These are phyloP conservation scores for Ganoderma lingzhi DNA, from an alignment of 1,284 basidiomycete genomes.

Conservation along the genomic window DNA sequence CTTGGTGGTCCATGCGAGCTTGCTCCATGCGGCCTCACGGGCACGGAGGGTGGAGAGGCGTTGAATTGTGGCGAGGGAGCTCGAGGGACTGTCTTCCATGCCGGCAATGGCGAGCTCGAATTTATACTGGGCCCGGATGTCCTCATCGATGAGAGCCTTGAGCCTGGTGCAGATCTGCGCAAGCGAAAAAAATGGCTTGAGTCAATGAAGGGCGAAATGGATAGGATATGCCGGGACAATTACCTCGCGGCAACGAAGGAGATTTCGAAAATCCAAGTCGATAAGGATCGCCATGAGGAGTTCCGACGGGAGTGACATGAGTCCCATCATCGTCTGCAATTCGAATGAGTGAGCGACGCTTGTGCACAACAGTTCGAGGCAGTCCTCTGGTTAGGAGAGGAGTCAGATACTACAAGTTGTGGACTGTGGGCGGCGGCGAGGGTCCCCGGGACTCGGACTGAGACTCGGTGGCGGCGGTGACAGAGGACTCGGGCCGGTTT, in stretches of 20 bases:
- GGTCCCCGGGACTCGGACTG: no score
- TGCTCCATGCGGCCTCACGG: conserved; percentile 57
- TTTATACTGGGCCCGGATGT: conserved; percentile 54
- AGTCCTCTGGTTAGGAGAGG: no score
- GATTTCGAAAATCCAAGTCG: conserved; percentile 41
- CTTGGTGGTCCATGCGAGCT: conserved; percentile 50
- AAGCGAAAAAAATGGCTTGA: not conserved
- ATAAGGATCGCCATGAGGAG: conserved; percentile 39
- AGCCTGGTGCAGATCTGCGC: conserved; percentile 56
- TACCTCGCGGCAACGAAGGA: conserved; percentile 52
- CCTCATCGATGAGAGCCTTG: conserved; percentile 46
- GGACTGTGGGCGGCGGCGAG: no score
- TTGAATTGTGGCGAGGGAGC: conserved; percentile 40
- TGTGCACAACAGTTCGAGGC: no score
- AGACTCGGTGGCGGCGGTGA: no score
- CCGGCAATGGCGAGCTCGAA: conserved; percentile 61
- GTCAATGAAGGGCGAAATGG: not conserved
- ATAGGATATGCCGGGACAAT: not conserved
- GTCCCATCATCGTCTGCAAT: not conserved
- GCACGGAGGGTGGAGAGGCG: conserved; percentile 52
- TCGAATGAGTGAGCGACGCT: not conserved
- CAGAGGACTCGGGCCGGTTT: no score
- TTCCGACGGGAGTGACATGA: conserved; percentile 39
- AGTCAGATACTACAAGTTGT: no score
- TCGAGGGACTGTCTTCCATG: conserved; percentile 51